Percentiles rank a stretch among this genome's conserved stretches.
phyloP scores from a whole-genome alignment of 768 basidiomycete genomes.

The Lactarius pseudohatsudake region DNA sequence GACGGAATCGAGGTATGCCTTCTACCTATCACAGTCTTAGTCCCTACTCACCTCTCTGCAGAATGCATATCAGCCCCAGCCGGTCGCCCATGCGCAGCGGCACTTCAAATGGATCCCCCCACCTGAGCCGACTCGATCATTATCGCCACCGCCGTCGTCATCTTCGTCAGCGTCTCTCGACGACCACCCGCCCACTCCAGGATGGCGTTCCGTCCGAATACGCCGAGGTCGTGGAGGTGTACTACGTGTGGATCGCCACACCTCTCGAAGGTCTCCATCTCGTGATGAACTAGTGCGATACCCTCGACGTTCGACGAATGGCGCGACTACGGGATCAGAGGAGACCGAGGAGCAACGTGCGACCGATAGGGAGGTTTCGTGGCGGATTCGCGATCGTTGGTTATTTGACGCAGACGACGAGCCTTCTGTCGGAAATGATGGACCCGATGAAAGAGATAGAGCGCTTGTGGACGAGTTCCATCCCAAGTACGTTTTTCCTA shows the following conservation, averaged over 20 bases:
- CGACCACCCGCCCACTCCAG: slow-evolving; percentile 35
- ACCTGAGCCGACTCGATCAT: slow-evolving; percentile 37
- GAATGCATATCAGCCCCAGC: slow-evolving; percentile 70
- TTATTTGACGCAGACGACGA: slow-evolving; percentile 65
- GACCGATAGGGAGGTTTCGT: slow-evolving; percentile 43
- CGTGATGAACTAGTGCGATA: slow-evolving; percentile 21
- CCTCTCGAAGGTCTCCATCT: slow-evolving; percentile 25
- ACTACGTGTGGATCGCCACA: slow-evolving; percentile 68
- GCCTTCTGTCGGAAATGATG: slow-evolving; percentile 54
- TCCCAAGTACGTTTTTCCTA: slow-evolving; percentile 41
- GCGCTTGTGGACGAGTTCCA: slow-evolving; percentile 71
- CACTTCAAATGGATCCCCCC: slow-evolving; percentile 64
- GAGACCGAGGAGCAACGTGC: slow-evolving; percentile 33
- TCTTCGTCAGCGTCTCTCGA: slow-evolving; percentile 33
- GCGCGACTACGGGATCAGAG: slow-evolving; percentile 27
- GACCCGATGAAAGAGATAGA: slow-evolving; percentile 67
- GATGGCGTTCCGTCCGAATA: slow-evolving; percentile 58
- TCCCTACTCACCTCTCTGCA: slow-evolving; percentile 33
- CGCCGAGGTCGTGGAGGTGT: slow-evolving; percentile 85
- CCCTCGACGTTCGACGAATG: slow-evolving; percentile 27
- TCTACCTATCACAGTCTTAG: not conserved
- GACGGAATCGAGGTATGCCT: slow-evolving; percentile 75
- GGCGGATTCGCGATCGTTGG: slow-evolving; percentile 59
- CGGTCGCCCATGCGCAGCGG: slow-evolving; percentile 56
- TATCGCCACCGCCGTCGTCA: slow-evolving; percentile 32